phyloP scores from a whole-genome alignment of 306 rosid genomes.

The Acmispon strigosus region DNA sequence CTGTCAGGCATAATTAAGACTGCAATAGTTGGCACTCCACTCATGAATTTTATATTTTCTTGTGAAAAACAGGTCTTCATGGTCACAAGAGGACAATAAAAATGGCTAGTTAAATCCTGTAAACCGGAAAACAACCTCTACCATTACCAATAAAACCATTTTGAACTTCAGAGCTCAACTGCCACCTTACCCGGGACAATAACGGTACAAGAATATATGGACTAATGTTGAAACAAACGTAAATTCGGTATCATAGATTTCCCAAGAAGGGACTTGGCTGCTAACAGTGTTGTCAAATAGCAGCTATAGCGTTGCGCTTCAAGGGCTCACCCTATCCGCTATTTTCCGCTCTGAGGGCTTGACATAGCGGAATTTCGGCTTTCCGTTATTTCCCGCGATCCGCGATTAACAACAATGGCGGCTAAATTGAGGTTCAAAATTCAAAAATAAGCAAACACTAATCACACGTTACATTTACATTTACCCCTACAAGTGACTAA shows the following conservation, averaged over 20 bases:
- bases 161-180: background rate
- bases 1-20: background rate
- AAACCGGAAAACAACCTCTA: constrained; percentile 3
- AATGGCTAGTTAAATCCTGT: background rate
- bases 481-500: background rate
- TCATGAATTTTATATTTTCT: background rate
- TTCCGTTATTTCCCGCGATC: too few species aligned
- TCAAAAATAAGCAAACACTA: background rate
- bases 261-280: background rate
- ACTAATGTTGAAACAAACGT: background rate
- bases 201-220: background rate
- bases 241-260: background rate
- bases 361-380: too few species aligned
- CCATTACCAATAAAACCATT: constrained; percentile 2
- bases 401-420: too few species aligned
- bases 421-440: too few species aligned
- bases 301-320: too few species aligned
- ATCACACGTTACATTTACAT: background rate
- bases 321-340: too few species aligned
- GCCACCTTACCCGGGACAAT: background rate
- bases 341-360: too few species aligned
- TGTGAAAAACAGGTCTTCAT: background rate
- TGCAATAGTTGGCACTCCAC: constrained; percentile 6
- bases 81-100: background rate
- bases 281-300: background rate